Evolutionary conservation across 2,329 filamentous ascomycete species (phyloP), one percentile per base, ranked within the genome.

Genomic region (Trichoderma koningiopsis): DNA sequence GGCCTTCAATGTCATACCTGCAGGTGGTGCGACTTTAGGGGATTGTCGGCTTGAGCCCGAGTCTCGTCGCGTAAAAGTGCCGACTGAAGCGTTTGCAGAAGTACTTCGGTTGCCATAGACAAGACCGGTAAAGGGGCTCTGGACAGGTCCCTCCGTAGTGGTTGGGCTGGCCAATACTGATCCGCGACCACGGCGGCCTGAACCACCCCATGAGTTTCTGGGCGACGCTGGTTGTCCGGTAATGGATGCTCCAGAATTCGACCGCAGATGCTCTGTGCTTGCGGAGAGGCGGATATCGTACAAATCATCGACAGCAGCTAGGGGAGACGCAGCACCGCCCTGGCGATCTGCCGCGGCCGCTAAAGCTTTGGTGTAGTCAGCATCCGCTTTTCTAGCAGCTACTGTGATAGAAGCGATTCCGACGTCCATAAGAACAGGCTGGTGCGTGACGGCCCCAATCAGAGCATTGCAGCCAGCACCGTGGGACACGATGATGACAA

Each of bases 381-480:
- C 76, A 35, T 78, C 79, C 0, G 82, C 80, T 70, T 89, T 90
- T 61, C 89, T 86, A 19, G 90, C 86, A 5, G 95, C 95, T 89
- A 97, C 92, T 1, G 95, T 97, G 60, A 99, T 84, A 4, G 94
- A 97, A 0, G 95, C 92, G 81, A 97, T 92, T 33, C 91, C 91
- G 19, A 98, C 91, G 76, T 98, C 94, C 75, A 97, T 88, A 16
- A 99, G 85, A 0, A 97, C 94, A 0, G 96, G 95, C 75, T 97
- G 92, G 70, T 95, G 92, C 0, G 94, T 96, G 72, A 99, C 87
- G 31, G 94, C 94, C 14, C 95, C 94, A 71, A 99, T 94, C 56
- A 99, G 81, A 2, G 96, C 96, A 81, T 99, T 99, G 81, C 95
- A 97, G 49, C 96, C 96, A 16, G 96, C 96, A 29, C 95, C 95